Base-by-base conservation (phyloP, 2,329 filamentous ascomycete genomes). In the Botrytis fragariae region DNA sequence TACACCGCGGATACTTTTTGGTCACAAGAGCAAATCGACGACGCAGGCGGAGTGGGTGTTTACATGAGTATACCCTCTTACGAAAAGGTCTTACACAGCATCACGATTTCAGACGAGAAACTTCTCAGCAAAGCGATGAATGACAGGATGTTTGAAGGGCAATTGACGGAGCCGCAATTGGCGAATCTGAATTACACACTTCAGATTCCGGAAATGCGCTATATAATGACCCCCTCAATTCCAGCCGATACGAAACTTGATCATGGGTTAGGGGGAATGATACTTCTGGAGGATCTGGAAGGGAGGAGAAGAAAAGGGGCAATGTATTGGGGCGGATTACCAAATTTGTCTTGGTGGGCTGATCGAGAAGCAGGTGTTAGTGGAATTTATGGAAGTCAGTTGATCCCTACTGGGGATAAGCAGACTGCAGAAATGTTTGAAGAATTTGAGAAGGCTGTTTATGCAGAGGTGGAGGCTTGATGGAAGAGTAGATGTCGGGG, bases 261-360 rank as follows among this genome's bases (percentile, higher is more conserved):
- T 54, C 16, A 73, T 57, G 32, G 61, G 3, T 25, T 75, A 16
- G 74, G 74, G 18, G 74, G 73, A 4, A 59, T 62, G 54, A 29
- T 75, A 20, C 20, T 65, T 32, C 25, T 67, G 22, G 71, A 70
- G 44, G 64, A 73, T 67, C 20, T 71, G 8, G 51, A 51, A 35
- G 72, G 71, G 10, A 37, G 69, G 12, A 61, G 68, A 37, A 72
- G 44, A 59, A 68, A 45, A 22, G 74, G 74, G 12, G 32, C 73
- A 14, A 63, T 75, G 72, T 25, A 48, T 20, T 87, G 85, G 85
- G 79, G 82, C 48, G 85, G 85, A 0, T 80, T 84, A 71, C 80
- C 83, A 22, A 87, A 87, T 77, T 75, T 85, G 6, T 81, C 82
- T 32, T 87, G 85, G 86, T 82, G 83, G 75, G 76, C 84, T 77